Conservation (phyloP, 768 basidiomycete genomes). For the Rhizopogon vulgaris region DNA sequence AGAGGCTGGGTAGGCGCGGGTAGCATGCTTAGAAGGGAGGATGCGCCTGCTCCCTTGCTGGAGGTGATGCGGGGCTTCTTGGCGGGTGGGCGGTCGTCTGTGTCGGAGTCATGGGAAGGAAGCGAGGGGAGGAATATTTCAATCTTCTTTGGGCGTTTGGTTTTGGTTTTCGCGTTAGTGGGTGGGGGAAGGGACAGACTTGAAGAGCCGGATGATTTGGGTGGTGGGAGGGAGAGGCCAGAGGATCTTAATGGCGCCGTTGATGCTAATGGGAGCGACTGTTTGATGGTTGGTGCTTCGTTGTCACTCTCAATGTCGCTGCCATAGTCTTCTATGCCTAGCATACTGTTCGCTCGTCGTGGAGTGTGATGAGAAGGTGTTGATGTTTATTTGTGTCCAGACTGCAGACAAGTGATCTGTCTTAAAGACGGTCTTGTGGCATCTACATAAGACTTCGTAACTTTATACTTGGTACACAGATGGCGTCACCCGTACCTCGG, state of each 20-base stretch:
- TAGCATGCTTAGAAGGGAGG: constrained; percentile 65
- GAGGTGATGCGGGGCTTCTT: constrained; percentile 52
- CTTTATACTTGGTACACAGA: not conserved
- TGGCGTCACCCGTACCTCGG: constrained; percentile 52
- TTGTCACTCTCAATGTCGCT: constrained; percentile 61
- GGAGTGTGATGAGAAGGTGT: not conserved
- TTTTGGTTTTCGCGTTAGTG: constrained; percentile 30
- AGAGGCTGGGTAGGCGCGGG: constrained; percentile 60
- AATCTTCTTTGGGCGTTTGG: constrained; percentile 38
- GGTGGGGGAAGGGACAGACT: constrained; percentile 26
- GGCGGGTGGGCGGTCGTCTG: constrained; percentile 46
- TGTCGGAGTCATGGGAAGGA: constrained; percentile 32
- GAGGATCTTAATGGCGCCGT: constrained; percentile 25
- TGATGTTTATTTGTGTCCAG: not conserved
- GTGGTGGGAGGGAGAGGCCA: constrained; percentile 31
- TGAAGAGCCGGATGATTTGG: constrained; percentile 18
- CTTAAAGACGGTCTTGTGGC: not conserved
- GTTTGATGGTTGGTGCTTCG: constrained; percentile 17
- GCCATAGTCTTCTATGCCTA: constrained; percentile 73
- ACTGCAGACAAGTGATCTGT: not conserved
- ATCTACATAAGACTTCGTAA: not conserved
- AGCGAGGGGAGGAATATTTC: constrained; percentile 31
- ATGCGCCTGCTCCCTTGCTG: constrained; percentile 40
- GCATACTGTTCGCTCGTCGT: constrained; percentile 37
- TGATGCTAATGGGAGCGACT: constrained; percentile 12